These are phyloP conservation scores for Phytophthora podocarpi DNA, from an alignment of 352 stramenopile species.

Conservation along the genomic window DNA sequence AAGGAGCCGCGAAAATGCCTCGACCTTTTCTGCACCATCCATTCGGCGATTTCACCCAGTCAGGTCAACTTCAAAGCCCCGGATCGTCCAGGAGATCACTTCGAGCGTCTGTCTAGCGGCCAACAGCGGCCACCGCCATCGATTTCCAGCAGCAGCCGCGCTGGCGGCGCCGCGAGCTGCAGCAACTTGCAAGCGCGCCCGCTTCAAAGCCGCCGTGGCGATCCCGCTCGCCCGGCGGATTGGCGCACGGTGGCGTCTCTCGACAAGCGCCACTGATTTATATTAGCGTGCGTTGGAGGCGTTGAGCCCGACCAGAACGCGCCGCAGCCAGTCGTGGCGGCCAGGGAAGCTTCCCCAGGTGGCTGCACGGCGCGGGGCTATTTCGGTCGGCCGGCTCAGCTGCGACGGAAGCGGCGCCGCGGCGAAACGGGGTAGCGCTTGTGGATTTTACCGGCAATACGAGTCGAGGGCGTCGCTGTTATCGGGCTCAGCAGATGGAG, in stretches of 20 bases:
- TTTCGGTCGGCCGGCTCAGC: conserved; percentile 12
- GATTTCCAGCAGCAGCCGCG: conserved; percentile 3
- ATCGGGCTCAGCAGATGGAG: conserved; percentile 10
- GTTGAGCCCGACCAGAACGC: conserved; percentile 27
- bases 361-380: conserved; percentile 10
- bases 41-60: conserved; percentile 13
- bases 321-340: conserved; percentile 13
- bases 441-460: background rate
- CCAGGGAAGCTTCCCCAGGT: conserved; percentile 21
- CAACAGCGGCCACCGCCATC: background rate
- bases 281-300: conserved; percentile 23
- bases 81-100: background rate
- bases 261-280: conserved; percentile 26
- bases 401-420: conserved; percentile 1
- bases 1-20: conserved; percentile 9
- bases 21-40: conserved; percentile 13
- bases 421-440: background rate
- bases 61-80: conserved; percentile 20
- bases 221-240: background rate
- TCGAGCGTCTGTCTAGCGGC: conserved; percentile 8
- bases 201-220: background rate
- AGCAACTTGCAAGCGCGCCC: background rate
- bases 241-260: conserved; percentile 11
- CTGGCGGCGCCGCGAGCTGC: background rate
- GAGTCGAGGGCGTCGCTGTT: too few relatives aligned